These are phyloP conservation scores for Deinandra increscens DNA, from an alignment of 129 eudicot species.

Conservation along the genomic window DNA sequence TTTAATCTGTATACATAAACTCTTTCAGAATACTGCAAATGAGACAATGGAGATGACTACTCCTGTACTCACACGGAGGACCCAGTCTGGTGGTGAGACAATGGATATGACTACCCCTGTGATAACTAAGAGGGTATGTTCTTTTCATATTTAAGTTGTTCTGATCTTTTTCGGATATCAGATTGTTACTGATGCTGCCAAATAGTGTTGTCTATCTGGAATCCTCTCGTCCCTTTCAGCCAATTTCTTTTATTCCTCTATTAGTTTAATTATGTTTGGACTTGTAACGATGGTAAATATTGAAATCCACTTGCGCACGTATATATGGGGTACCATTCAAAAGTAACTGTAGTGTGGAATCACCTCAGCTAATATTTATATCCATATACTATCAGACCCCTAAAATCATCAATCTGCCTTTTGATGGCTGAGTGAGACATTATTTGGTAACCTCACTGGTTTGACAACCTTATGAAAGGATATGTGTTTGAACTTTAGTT, in stretches of 20 bases:
- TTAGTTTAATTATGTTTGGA: background rate
- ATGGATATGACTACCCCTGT: conserved; percentile 99
- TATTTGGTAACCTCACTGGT: background rate
- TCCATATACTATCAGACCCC: background rate
- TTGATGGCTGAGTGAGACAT: background rate
- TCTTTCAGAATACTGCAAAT: conserved; percentile 53
- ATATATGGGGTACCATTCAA: background rate
- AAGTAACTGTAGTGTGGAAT: background rate
- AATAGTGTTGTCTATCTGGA: conserved; percentile 10
- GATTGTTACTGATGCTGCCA: background rate
- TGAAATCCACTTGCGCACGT: background rate
- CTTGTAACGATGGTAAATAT: conserved; percentile 1
- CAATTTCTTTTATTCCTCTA: background rate
- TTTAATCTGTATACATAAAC: background rate
- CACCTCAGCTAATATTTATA: background rate
- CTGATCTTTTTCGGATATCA: no score
- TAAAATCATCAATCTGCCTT: background rate
- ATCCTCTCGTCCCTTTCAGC: background rate
- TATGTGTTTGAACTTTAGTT: background rate
- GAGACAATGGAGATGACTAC: conserved; percentile 97
- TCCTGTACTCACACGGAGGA: conserved; percentile 74
- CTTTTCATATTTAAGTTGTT: background rate
- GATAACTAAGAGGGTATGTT: conserved; percentile 67
- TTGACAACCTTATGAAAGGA: background rate
- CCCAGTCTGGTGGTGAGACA: conserved; percentile 60